phyloP scores from a whole-genome alignment of 2,329 filamentous ascomycete species.

The Teratosphaeria destructans region DNA sequence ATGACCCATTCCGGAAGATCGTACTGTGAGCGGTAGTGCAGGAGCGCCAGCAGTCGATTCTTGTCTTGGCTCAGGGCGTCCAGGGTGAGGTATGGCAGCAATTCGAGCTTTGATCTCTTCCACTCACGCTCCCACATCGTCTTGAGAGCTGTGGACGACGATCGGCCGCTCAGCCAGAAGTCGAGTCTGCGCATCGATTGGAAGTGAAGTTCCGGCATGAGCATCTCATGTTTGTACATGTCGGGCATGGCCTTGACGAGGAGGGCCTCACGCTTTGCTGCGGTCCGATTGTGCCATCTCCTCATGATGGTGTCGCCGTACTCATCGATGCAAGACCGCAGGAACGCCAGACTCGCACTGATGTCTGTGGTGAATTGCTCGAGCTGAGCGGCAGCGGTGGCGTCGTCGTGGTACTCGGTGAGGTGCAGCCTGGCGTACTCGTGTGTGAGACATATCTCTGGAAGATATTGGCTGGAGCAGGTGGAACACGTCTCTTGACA shows the following conservation, averaged over 20 bases:
- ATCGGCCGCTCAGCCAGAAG: background rate
- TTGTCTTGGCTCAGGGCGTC: slow-evolving; percentile 5
- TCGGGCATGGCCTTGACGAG: slow-evolving; percentile 6
- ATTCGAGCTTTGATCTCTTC: background rate
- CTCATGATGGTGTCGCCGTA: slow-evolving; percentile 5
- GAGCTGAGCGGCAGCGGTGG: background rate
- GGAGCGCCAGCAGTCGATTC: slow-evolving; percentile 4
- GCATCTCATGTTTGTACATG: slow-evolving; percentile 1
- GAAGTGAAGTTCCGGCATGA: background rate
- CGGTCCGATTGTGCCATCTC: slow-evolving; percentile 5
- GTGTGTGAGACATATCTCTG: background rate
- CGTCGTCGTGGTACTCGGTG: background rate
- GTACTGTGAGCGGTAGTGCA: slow-evolving; percentile 6
- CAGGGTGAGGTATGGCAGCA: slow-evolving; percentile 8
- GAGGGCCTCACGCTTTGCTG: slow-evolving; percentile 5
- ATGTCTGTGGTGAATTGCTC: background rate
- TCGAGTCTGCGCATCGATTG: background rate
- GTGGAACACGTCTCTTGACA: background rate
- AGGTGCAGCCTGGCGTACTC: background rate
- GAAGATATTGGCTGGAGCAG: background rate
- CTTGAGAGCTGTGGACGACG: background rate
- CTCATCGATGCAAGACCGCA: background rate
- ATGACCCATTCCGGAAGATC: slow-evolving; percentile 6
- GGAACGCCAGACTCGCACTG: background rate
- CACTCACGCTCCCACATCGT: background rate